A percentile compares a stretch with the other conserved stretches of the same genome.
Conservation (phyloP, 2,329 filamentous ascomycete genomes). For the Diaporthe ilicicola region DNA sequence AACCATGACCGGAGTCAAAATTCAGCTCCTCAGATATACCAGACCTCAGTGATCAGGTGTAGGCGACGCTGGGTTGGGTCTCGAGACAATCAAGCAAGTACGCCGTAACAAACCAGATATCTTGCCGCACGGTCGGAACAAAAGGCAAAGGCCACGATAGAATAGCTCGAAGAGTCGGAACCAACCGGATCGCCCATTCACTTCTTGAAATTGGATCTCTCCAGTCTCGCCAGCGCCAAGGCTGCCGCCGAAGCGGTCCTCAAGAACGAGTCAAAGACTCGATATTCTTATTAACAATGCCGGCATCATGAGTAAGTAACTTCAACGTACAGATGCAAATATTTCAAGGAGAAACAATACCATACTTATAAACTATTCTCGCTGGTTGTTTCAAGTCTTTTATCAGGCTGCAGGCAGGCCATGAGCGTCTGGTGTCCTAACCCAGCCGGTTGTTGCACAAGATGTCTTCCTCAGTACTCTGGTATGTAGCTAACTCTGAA, state of each 20-base stretch:
- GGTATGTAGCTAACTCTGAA: no score
- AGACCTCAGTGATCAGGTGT: background rate
- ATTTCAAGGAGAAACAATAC: no score
- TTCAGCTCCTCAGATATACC: background rate
- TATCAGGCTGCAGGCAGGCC: no score
- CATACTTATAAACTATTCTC: no score
- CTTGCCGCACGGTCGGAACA: background rate
- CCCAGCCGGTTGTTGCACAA: no score
- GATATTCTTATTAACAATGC: constrained; percentile 58
- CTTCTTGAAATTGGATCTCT: constrained; percentile 43
- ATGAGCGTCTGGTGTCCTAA: no score
- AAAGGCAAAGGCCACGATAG: background rate
- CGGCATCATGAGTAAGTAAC: constrained; percentile 44
- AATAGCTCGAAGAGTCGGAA: background rate
- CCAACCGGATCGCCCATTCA: background rate
- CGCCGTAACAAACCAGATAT: background rate
- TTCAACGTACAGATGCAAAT: no score
- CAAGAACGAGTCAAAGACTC: constrained; percentile 38
- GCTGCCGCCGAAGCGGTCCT: constrained; percentile 41
- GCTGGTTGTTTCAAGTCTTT: no score
- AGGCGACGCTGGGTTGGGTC: background rate
- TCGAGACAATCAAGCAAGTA: background rate
- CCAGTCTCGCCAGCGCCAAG: constrained; percentile 43
- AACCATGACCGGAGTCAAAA: background rate
- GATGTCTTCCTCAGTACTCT: no score